phyloP scores from a whole-genome alignment of 495 filamentous ascomycete species.

The Cercophora scortea region DNA sequence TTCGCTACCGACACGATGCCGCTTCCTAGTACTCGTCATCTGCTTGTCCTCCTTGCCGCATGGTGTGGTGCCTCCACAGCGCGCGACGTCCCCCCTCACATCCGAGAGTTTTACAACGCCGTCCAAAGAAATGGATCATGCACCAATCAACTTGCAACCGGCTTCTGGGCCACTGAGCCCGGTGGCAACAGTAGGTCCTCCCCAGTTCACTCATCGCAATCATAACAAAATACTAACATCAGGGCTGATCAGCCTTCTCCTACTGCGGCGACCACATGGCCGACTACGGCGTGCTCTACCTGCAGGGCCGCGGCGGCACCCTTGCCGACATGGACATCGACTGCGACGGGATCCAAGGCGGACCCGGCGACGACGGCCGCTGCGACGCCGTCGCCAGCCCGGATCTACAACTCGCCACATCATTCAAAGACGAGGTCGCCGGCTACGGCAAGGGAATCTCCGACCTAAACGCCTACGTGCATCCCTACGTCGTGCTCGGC shows the following conservation, averaged over 20 bases:
- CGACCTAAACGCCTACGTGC: conserved; percentile 54
- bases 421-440: conserved; percentile 41
- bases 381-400: conserved; percentile 33
- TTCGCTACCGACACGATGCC: no score
- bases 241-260: conserved; percentile 22
- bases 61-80: no score
- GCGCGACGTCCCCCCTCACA: conserved; percentile 5
- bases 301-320: conserved; percentile 22
- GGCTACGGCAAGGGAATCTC: conserved; percentile 32
- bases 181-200: conserved; percentile 20
- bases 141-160: conserved; percentile 19
- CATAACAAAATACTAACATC: neutral
- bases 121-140: conserved; percentile 26
- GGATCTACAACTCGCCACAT: conserved; percentile 45
- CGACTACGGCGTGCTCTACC: conserved; percentile 24
- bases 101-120: conserved; percentile 26
- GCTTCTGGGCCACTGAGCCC: conserved; percentile 27
- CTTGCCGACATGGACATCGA: conserved; percentile 58
- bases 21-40: no score
- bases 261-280: conserved; percentile 32
- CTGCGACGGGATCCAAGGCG: conserved; percentile 51
- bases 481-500: conserved; percentile 62
- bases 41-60: no score
- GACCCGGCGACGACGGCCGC: conserved; percentile 34
- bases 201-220: no score